Evolutionary conservation across 2,329 filamentous ascomycete species (phyloP), one percentile per base, ranked within the genome.

Genomic region (Aspergillus sergii): DNA sequence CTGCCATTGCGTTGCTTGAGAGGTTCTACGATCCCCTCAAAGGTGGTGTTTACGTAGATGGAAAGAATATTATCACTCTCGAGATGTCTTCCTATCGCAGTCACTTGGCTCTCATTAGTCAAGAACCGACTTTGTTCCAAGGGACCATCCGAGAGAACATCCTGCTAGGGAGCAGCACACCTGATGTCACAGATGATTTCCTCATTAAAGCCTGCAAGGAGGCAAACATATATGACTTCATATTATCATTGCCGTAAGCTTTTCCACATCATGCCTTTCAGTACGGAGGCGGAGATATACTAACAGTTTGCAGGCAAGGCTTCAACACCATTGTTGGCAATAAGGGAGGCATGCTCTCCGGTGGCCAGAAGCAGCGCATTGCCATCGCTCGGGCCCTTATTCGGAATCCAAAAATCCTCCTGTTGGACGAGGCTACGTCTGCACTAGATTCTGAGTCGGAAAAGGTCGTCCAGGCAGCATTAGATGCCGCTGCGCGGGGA

Each of bases 311-410:
- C 14, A 58, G 53, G 7, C 34, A 58, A 66, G 89, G 90, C 11
- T 96, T 96, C 70, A 84, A 93, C 68, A 96, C 93, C 0, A 86
- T 92, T 64, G 91, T 96, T 19, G 93, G 93, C 60, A 91, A 95
- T 75, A 86, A 92, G 64, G 93, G 92, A 7, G 92, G 93, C 68
- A 80, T 94, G 58, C 82, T 97, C 7, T 93, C 90, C 51, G 93
- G 93, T 74, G 93, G 93, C n/a, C 93, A 97, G 78, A 94, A 95
- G 75, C 93, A 96, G 78, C 90, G 93, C 66, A 93, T 96, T 69
- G 91, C 92, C 10, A 95, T 96, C 73, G 91, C 92, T 5, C 83
- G 91, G 66, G 91, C 91, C 32, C 85, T 95, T 54, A 88, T 95
- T n/a, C 91, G 88, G 2, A 88, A 95, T 68, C 92, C 92, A 0